These are phyloP conservation scores for sunflower (Helianthus annuus) DNA, from an alignment of 129 eudicot genomes.

Conservation along the genomic window HanXRQr2.0-SUNRISE NC_035449.2:91891597-91892096, in stretches of 20 bases:
- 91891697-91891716: background rate
- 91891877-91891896: constrained; percentile 30
- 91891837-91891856: constrained; percentile 19
- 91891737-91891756: no score
- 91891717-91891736: background rate
- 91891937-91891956: background rate
- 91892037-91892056: constrained; percentile 5
- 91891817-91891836: background rate
- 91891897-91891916: constrained; percentile 16
- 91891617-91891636: background rate
- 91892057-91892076: constrained; percentile 40
- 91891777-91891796: background rate
- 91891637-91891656: background rate
- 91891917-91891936: background rate
- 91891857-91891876: constrained; percentile 33
- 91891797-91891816: background rate
- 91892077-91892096: constrained; percentile 61
- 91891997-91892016: constrained; percentile 31
- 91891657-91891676: background rate
- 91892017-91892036: constrained; percentile 20
- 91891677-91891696: constrained; percentile 15
- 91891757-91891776: background rate
- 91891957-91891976: background rate
- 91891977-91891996: constrained; percentile 1
- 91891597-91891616: background rate